Evolutionary conservation across 2,329 filamentous ascomycete species (phyloP), one percentile per base, ranked within the genome.

Genomic region (Thyridium curvatum): DNA sequence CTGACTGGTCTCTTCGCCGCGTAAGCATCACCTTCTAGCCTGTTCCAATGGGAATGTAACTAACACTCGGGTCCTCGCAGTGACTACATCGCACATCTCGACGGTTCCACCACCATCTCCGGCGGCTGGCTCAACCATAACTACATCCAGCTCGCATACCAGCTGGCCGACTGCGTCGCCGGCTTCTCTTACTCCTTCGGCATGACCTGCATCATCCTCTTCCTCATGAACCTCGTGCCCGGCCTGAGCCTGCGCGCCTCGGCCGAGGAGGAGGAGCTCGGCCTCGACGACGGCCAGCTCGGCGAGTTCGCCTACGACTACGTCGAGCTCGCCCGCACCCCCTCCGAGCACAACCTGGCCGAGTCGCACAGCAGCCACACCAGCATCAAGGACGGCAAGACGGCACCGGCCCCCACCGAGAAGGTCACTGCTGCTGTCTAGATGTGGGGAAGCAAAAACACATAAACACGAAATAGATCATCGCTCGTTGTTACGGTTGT

Each of bases 251-350:
- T 87, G 36, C 79, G 83, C 40, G 82, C 81, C 41, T 67, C 69
- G 12, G 66, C 78, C 47, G 79, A 82, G 51, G 80, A 83, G 37
- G 83, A 86, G 63, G 72, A 86, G 38, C 66, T 83, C 17, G 83
- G 83, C 37, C 65, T 79, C 21, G 85, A 89, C 53, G 84, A 88
- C 52, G 75, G 77, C 57, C 81, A 89, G 66, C 79, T 88, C 37
- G 85, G 85, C 61, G 85, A 90, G 64, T 89, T 89, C 53, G 84
- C 84, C 18, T 89, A 88, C 67, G 84, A 89, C 59, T 89, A 89
- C 59, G 84, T 89, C 51, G 84, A 89, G 74, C 56, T 79, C 35
- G 69, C 68, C 31, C 69, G 74, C 40, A 83, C 90, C 51, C 77
- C 89, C 40, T 64, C 60, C 43, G 70, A 65, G 30, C 45, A 48